A percentile compares a stretch with the other conserved stretches of the same genome.
Conservation (phyloP, 2,329 filamentous ascomycete species). For the Catunica adiposa region DNA sequence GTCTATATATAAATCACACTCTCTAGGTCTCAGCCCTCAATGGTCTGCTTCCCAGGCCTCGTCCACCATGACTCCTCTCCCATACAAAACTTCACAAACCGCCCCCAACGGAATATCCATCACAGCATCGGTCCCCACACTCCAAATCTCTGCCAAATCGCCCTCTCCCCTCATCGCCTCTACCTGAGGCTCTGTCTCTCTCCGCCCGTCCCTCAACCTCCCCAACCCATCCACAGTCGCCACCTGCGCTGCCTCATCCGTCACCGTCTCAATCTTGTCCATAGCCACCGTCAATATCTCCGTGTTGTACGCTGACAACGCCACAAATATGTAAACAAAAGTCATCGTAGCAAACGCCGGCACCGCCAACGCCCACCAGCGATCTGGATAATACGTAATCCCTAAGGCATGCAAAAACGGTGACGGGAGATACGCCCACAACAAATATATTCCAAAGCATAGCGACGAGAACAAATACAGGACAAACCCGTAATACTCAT, state of each 20-base stretch:
- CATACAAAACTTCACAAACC: conserved; percentile 88
- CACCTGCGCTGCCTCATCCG: conserved; percentile 77
- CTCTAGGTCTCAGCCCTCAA: too few relatives aligned
- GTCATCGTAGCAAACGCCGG: conserved; percentile 80
- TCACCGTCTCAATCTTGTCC: conserved; percentile 68
- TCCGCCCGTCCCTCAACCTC: conserved; percentile 24
- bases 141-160: conserved; percentile 56
- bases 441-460: conserved; percentile 54
- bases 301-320: conserved; percentile 78
- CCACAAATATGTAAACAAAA: conserved; percentile 84
- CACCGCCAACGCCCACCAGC: conserved; percentile 93
- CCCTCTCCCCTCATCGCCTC: conserved; percentile 20
- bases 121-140: conserved; percentile 83
- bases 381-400: conserved; percentile 91
- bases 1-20: too few relatives aligned
- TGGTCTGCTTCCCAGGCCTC: not conserved
- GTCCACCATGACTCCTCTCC: not conserved
- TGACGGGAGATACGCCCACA: conserved; percentile 83
- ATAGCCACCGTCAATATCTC: conserved; percentile 73
- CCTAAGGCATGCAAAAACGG: conserved; percentile 84
- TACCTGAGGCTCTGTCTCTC: conserved; percentile 23
- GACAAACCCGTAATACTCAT: conserved; percentile 98
- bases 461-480: conserved; percentile 80
- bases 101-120: conserved; percentile 93
- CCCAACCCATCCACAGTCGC: conserved; percentile 65